phyloP scores from a whole-genome alignment of 495 filamentous ascomycete genomes.

The Penicillium chermesinum region DNA sequence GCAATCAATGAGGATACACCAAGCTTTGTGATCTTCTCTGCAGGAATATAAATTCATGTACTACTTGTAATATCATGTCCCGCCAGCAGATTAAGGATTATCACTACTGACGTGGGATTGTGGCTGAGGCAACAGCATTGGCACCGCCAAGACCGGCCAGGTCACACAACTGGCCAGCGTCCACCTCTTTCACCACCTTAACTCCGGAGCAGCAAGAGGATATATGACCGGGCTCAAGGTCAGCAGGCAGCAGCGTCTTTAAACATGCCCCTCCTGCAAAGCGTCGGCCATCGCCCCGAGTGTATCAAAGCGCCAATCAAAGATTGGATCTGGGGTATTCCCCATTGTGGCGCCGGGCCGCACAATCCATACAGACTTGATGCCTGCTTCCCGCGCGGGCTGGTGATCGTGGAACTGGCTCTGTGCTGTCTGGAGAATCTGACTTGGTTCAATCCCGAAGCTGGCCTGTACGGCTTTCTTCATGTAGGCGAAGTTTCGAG shows the following conservation, averaged over 20 bases:
- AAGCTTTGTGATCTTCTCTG: background rate
- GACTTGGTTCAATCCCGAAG: constrained; percentile 48
- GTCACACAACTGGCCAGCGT: background rate
- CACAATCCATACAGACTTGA: constrained; percentile 68
- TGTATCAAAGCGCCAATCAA: constrained; percentile 56
- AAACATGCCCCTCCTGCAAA: constrained; percentile 42
- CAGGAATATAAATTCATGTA: background rate
- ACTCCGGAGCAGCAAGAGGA: background rate
- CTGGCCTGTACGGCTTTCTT: constrained; percentile 47
- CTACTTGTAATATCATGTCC: background rate
- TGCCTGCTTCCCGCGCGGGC: constrained; percentile 56
- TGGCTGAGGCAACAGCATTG: constrained; percentile 8
- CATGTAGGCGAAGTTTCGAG: constrained; percentile 63
- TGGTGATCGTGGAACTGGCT: constrained; percentile 69
- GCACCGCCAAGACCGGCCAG: constrained; percentile 5
- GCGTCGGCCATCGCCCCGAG: constrained; percentile 69
- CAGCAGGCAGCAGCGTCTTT: background rate
- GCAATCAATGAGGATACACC: background rate
- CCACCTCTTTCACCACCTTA: background rate
- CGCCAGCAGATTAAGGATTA: background rate
- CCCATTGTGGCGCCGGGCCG: constrained; percentile 43
- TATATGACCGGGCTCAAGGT: background rate
- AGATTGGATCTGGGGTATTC: constrained; percentile 41
- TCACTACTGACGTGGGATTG: background rate
- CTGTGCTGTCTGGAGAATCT: constrained; percentile 65